Evolutionary conservation across 2,329 filamentous ascomycete genomes (phyloP).

Genomic region (Byssothecium circinans): DNA sequence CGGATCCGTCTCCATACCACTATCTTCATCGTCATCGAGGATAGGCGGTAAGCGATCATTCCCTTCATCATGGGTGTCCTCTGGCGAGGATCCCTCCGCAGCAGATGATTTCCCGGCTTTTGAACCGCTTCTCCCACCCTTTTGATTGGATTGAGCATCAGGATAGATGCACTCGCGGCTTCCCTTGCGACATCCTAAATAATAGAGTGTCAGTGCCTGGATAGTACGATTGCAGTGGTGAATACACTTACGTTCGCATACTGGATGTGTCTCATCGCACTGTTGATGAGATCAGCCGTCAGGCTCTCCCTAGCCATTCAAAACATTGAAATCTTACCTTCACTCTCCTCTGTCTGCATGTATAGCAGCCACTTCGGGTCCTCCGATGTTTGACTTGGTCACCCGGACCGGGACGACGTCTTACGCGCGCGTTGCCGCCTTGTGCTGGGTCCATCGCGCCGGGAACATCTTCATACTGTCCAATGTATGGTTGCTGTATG

Average conservation of each 20-base stretch:
- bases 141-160: conserved; percentile 61
- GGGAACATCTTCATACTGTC: conserved; percentile 40
- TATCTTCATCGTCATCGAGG: conserved; percentile 47
- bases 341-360: conserved; percentile 84
- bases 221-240: conserved; percentile 5
- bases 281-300: conserved; percentile 43
- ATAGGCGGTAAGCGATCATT: conserved; percentile 47
- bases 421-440: conserved; percentile 30
- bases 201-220: conserved; percentile 17
- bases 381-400: conserved; percentile 90
- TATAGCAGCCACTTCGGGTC: conserved; percentile 91
- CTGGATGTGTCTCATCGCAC: conserved; percentile 88
- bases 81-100: conserved; percentile 55
- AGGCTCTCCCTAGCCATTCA: not conserved
- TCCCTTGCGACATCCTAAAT: conserved; percentile 81
- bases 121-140: conserved; percentile 49
- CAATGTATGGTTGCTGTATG: conserved; percentile 36
- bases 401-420: conserved; percentile 36
- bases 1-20: conserved; percentile 28
- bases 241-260: conserved; percentile 69
- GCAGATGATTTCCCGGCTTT: conserved; percentile 49
- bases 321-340: conserved; percentile 54
- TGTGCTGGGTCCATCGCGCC: conserved; percentile 30
- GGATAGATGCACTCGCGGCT: conserved; percentile 90
- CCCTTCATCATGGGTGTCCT: conserved; percentile 50